Evolutionary conservation across 1,284 basidiomycete species (phyloP), one percentile per base, ranked within the genome.

Genomic region (Bothia castanella): DNA sequence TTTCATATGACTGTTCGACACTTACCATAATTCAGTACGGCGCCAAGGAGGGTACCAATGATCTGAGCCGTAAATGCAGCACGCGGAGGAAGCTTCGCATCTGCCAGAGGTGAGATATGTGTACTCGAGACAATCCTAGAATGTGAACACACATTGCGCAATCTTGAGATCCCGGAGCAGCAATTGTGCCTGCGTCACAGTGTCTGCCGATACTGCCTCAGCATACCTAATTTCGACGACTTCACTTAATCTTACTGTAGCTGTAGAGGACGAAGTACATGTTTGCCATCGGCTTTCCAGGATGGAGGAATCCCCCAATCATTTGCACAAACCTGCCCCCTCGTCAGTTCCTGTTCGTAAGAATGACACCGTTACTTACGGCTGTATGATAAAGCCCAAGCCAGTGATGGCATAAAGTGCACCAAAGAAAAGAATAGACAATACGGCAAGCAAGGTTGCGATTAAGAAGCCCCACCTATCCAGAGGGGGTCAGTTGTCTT

Each of bases 51-150:
- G 21, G 76, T 77, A 19, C 74, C 74, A 2, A 74, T 60, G 21
- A 84, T 70, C 65, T 89, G 87, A 34, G 82, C 79, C 11, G 73
- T 70, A 62, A 87, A 85, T 1, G 83, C 78, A 12, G 79, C 75
- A 36, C 80, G 73, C 10, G 86, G 87, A 20, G 84, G 79, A 20
- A 89, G 70, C 70, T 88, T 89, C 52, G 79, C 79, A 66, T 80
- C 68, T 70, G n/a, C 38, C 6, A 37, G 9, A 25, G 9, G 9
- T 25, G 25, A 25, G 5, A 9, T 25, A 9, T 5, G 25, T 25
- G 25, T 25, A 25, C 25, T 25, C 9, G 25, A 25, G 25, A 25
- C 9, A 25, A 25, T 25, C 4, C 4, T 25, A 9, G 25, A 25
- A 25, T 25, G 16, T 17, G 12, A 40, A 34, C 16, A 45, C 38